Base-by-base conservation (phyloP, 768 basidiomycete genomes). In the Suillus discolor region DNA sequence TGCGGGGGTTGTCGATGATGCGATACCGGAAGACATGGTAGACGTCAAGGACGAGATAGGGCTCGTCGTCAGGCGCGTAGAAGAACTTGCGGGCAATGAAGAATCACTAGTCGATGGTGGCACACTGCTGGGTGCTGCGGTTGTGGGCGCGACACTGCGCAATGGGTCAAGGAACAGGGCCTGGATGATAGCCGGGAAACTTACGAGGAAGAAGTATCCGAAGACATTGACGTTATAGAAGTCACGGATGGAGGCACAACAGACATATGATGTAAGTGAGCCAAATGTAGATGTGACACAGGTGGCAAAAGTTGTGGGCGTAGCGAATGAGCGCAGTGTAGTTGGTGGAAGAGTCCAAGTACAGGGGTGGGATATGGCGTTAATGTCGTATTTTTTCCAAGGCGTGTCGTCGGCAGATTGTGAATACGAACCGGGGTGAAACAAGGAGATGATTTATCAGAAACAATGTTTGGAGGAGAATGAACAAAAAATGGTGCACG, bases 281-380 rank as follows among this genome's bases (percentile, higher is more conserved):
- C 23, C 39, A 36, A 61, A 65, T 25, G 68, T 57, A 25, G 72
- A 61, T 28, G 71, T 63, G 38, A 61, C 20, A 41, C 71, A 57
- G 12, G 73, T 47, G 36, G 71, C 57, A 4, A 70, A 25, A 13
- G 67, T 60, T 4, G 74, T 60, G 25, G 73, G 62, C 28, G 70
- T 59, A 41, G 71, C 57, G 38, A 74, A 72, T 60, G 76, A 71
- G 23, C 70, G 62, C 16, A 71, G 65, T 23, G 74, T 65, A 47
- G 72, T 67, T 44, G 70, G 66, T 20, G 75, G 70, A 31, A 72
- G 63, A 23, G 68, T 65, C 25, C 38, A 53, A 64, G 60, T 44
- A 65, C 49, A 23, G 68, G 28, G 57, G 66, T 34, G 45, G 65
- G 54, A 67, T 54, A 65, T 25, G 49, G 61, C 61, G 71, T 60